A percentile compares a stretch with the other conserved stretches of the same genome.
Conservation (phyloP, 495 filamentous ascomycete species). For the Penicillium lividum region DNA sequence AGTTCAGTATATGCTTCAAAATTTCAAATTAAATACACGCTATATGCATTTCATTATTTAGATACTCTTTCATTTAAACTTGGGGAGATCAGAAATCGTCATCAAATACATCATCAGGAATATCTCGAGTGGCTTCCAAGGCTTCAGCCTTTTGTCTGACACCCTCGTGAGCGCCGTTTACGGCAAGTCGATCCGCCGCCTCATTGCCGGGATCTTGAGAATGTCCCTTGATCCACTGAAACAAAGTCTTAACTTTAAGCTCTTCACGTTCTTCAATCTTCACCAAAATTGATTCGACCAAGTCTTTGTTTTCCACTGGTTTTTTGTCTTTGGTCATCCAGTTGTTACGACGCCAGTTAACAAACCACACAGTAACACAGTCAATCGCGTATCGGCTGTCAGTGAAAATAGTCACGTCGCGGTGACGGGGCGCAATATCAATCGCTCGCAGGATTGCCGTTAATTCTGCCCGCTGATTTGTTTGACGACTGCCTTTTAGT, state of each 20-base stretch:
- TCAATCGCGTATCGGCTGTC: conserved; percentile 89
- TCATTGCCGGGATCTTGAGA: conserved; percentile 66
- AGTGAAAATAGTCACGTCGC: conserved; percentile 68
- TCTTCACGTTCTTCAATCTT: conserved; percentile 70
- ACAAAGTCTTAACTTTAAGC: conserved; percentile 61
- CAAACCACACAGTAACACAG: conserved; percentile 84
- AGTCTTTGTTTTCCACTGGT: conserved; percentile 80
- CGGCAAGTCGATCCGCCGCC: conserved; percentile 79
- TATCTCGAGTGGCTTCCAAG: conserved; percentile 23
- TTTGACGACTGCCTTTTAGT: conserved; percentile 72
- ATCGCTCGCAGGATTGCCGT: conserved; percentile 84
- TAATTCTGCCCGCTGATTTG: conserved; percentile 93
- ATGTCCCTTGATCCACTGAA: conserved; percentile 90
- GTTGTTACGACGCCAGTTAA: conserved; percentile 73
- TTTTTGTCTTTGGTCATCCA: conserved; percentile 74
- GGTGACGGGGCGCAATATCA: conserved; percentile 66
- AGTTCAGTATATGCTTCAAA: too few relatives aligned
- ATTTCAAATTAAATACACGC: too few relatives aligned
- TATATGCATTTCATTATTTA: not conserved
- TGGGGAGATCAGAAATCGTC: conserved; percentile 26
- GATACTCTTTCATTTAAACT: not conserved
- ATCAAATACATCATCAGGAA: conserved; percentile 37
- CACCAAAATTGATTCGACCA: conserved; percentile 70
- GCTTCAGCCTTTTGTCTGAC: conserved; percentile 34
- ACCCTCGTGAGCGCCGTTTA: conserved; percentile 53